Base-by-base conservation (phyloP, 257 asterid genomes). In the Linaria vulgaris region DNA sequence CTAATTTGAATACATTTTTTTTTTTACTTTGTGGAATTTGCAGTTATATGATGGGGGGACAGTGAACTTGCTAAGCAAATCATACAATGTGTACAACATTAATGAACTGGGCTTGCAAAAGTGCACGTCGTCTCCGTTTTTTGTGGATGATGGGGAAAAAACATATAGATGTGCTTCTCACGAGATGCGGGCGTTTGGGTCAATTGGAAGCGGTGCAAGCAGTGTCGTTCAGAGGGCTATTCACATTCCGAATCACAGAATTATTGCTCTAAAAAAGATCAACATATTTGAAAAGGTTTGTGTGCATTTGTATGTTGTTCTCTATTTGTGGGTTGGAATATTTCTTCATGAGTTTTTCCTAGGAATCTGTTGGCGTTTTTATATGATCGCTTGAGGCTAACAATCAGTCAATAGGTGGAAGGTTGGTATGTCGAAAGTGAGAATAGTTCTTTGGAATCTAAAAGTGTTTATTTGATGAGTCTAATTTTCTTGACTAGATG, bases 161-260 rank as follows among this genome's bases (percentile, higher is more conserved):
- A 87, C 97, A 11, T 90, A 82, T 70, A 79, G 79, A 70, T 94
- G 99, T 71, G 97, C 96, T 60, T 94, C 97, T 64, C 87, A 84
- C 61, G 99, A 90, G 85, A 90, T 90, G 96, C 81, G 99, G 80
- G 70, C 90, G 43, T 94, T 80, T 72, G 97, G 96, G 68, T 81
- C 95, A 50, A 94, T 94, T 7, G 99, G 99, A 37, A 78, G 90
- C 71, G 99, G 99, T 5, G 99, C 99, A 24, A 94, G 99, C 77
- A 90, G 99, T 76, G 88, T 94, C 68, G 99, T 94, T 62, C 99
- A 90, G 83, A 85, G 96, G 69, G 99, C 99, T 61, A 87, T 94
- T 74, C 97, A 90, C 57, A 84, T 94, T 47, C 99, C 99, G 7
- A 85, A 82, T 76, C 99, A 94, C 76, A 81, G 97, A 50, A 85